A percentile compares a stretch with the other conserved stretches of the same genome.
Evolutionary conservation across 1,284 basidiomycete genomes (phyloP).

Genomic region (Puccinia polysora): DNA sequence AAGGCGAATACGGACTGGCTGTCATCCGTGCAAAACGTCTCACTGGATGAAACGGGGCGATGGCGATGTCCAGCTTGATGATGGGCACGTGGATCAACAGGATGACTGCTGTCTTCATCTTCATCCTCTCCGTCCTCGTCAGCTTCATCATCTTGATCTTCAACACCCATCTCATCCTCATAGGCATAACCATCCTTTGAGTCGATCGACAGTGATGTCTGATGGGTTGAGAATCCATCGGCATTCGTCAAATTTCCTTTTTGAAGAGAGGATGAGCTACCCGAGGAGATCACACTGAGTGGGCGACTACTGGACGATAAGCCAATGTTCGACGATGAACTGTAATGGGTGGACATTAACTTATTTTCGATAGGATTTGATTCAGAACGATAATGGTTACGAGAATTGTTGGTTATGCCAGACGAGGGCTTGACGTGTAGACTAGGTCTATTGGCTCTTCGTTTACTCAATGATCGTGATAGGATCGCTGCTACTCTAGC

Average conservation of each 20-base stretch:
- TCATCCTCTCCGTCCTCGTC: slow-evolving; percentile 23
- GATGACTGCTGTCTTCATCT: not conserved
- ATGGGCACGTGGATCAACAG: not conserved
- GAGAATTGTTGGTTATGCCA: not conserved
- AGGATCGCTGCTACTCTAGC: slow-evolving; percentile 39
- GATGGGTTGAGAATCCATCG: not conserved
- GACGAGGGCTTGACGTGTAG: slow-evolving; percentile 23
- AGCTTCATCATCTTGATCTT: slow-evolving; percentile 20
- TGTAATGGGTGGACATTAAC: not conserved
- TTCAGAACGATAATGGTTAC: not conserved
- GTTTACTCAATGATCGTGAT: slow-evolving; percentile 40
- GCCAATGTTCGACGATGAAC: not conserved
- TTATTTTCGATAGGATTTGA: not conserved
- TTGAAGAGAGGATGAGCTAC: not conserved
- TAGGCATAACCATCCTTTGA: not conserved
- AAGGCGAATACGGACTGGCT: slow-evolving; percentile 22
- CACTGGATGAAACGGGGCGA: not conserved
- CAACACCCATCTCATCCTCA: slow-evolving; percentile 8
- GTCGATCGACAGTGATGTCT: slow-evolving; percentile 22
- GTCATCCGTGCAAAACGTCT: slow-evolving; percentile 1
- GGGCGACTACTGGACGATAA: not conserved
- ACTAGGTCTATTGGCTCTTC: slow-evolving; percentile 40
- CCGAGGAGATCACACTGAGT: slow-evolving; percentile 17
- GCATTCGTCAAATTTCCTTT: not conserved
- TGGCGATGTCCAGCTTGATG: not conserved